Conservation (phyloP, 495 filamentous ascomycete genomes). For the Daldinia loculata region DNA sequence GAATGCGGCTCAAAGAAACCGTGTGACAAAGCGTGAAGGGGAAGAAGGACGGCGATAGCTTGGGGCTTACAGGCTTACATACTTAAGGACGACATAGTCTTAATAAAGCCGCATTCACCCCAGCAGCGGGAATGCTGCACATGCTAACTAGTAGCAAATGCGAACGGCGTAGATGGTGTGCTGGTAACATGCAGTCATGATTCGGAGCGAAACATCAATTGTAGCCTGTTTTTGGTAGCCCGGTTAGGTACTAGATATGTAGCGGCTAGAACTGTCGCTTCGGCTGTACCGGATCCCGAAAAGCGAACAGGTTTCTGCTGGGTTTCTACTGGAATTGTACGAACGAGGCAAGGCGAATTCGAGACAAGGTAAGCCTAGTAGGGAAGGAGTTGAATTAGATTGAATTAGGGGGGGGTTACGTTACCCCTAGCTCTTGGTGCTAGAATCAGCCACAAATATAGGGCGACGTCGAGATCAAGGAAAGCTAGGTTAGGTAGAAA, state of each 20-base stretch:
- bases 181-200: slow-evolving; percentile 46
- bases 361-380: neutral
- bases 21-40: slow-evolving; percentile 2
- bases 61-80: slow-evolving; percentile 40
- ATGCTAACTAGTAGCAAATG: slow-evolving; percentile 38
- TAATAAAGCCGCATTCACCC: slow-evolving; percentile 45
- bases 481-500: neutral
- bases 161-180: slow-evolving; percentile 26
- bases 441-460: slow-evolving; percentile 4
- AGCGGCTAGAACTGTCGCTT: neutral
- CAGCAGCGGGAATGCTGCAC: slow-evolving; percentile 29
- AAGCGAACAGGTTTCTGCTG: neutral
- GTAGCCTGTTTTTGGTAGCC: slow-evolving; percentile 2
- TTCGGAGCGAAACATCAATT: slow-evolving; percentile 21
- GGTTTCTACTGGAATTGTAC: slow-evolving; percentile 3
- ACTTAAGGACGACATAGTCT: slow-evolving; percentile 47
- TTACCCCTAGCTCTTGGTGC: slow-evolving; percentile 7
- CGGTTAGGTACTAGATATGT: slow-evolving; percentile 4
- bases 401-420: slow-evolving; percentile 4
- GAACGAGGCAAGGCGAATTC: slow-evolving; percentile 13
- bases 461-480: slow-evolving; percentile 5
- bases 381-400: slow-evolving; percentile 6
- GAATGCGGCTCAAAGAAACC: slow-evolving; percentile 37
- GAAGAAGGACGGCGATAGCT: neutral
- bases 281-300: slow-evolving; percentile 27